Percentiles rank a stretch among this genome's conserved stretches.
These are phyloP conservation scores for Didymella pomorum DNA, from an alignment of 2,329 filamentous ascomycete species.

Conservation along the genomic window DNA sequence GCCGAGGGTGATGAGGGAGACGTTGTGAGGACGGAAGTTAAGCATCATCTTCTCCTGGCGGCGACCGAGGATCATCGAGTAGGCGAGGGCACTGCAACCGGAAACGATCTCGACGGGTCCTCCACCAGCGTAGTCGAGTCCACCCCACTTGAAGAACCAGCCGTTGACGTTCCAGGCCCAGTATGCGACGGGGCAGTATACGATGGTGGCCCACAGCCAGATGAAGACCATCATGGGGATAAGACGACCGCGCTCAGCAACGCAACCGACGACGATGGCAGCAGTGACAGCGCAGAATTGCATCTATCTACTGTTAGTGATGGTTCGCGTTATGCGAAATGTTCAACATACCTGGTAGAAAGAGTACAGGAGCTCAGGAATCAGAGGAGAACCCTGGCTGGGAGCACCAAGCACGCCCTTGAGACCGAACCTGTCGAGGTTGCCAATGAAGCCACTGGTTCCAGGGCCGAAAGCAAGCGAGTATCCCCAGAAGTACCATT, in stretches of 20 bases:
- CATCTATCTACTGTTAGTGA: constrained; percentile 66
- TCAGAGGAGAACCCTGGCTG: constrained; percentile 86
- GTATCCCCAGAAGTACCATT: constrained; percentile 99
- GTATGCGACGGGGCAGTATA: constrained; percentile 96
- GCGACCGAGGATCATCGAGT: constrained; percentile 93
- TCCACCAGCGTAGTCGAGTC: constrained; percentile 94
- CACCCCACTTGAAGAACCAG: constrained; percentile 89
- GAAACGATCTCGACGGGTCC: constrained; percentile 97
- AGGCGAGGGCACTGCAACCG: constrained; percentile 90
- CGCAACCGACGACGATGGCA: constrained; percentile 88
- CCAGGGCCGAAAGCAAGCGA: constrained; percentile 89
- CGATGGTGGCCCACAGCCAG: constrained; percentile 95
- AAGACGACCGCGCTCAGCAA: constrained; percentile 91
- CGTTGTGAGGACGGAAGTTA: constrained; percentile 99
- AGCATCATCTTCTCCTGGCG: constrained; percentile 99
- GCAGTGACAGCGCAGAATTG: constrained; percentile 96
- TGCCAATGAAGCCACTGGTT: constrained; percentile 89
- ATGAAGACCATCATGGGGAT: constrained; percentile 94
- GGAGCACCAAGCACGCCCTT: constrained; percentile 82
- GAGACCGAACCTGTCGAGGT: constrained; percentile 88
- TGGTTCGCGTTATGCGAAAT: not conserved
- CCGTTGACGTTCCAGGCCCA: constrained; percentile 97
- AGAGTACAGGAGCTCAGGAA: constrained; percentile 89
- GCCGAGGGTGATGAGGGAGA: constrained; percentile 93
- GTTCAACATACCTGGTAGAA: constrained; percentile 80